phyloP scores from a whole-genome alignment of 371 early-diverging fungal species.

The Chytridium lagenaria region DNA sequence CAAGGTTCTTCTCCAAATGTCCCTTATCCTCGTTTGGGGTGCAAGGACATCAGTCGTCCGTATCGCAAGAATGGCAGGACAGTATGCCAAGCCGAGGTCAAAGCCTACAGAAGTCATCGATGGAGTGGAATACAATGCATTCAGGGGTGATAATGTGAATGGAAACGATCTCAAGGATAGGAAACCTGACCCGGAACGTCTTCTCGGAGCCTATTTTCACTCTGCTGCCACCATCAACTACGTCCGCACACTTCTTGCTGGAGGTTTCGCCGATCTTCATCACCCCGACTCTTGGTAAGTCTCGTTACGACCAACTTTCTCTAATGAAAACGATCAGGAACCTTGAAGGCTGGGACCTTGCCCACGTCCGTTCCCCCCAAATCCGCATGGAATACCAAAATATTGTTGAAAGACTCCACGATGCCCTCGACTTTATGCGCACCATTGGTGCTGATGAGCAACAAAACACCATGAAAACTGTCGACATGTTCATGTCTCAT shows the following conservation, averaged over 20 bases:
- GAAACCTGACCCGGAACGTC: conserved; percentile 91
- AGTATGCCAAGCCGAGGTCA: conserved; percentile 96
- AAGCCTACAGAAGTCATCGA: conserved; percentile 87
- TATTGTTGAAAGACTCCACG: conserved; percentile 83
- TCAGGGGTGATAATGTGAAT: conserved; percentile 94
- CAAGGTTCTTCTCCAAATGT: conserved; percentile 96
- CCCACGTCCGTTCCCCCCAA: conserved; percentile 82
- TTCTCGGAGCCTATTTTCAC: conserved; percentile 93
- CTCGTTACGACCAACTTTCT: neutral
- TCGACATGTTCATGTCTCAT: conserved; percentile 93
- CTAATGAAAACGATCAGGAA: conserved; percentile 69
- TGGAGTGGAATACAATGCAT: conserved; percentile 74
- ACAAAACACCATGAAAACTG: conserved; percentile 60
- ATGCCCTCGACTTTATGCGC: conserved; percentile 91
- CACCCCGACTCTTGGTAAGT: conserved; percentile 68
- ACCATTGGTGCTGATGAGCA: conserved; percentile 39
- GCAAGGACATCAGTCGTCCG: conserved; percentile 90
- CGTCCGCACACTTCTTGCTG: conserved; percentile 80
- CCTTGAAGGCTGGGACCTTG: conserved; percentile 85
- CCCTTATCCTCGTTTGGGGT: conserved; percentile 92
- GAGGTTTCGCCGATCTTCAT: conserved; percentile 90
- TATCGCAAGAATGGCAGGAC: conserved; percentile 94
- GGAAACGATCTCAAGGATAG: conserved; percentile 87
- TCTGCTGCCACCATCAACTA: conserved; percentile 97
- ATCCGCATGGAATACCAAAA: conserved; percentile 86